Conservation (phyloP, 148 eudicot genomes). For the Cornus controversa region DNA sequence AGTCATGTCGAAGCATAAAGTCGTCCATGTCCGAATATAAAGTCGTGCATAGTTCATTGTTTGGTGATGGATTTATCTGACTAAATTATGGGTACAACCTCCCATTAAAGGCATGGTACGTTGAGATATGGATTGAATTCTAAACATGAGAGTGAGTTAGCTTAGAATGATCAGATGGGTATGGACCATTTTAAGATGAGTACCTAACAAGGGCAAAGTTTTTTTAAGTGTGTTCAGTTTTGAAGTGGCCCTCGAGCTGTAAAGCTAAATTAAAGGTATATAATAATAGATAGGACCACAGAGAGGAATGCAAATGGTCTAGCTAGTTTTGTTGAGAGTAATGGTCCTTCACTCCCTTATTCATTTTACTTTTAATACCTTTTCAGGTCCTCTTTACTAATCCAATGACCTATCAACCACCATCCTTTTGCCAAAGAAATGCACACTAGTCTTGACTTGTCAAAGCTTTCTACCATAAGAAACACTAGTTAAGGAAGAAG, state of each 20-base stretch:
- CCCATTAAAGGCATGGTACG: too few relatives aligned
- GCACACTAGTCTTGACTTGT: not conserved
- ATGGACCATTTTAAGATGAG: slow-evolving; percentile 4
- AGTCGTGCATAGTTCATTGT: too few relatives aligned
- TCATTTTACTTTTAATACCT: not conserved
- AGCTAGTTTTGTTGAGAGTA: too few relatives aligned
- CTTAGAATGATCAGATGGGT: not conserved
- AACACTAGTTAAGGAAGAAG: too few relatives aligned
- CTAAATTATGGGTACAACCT: too few relatives aligned
- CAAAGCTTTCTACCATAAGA: not conserved
- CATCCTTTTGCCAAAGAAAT: not conserved
- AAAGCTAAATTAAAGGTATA: not conserved
- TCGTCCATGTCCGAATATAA: too few relatives aligned
- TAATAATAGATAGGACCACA: not conserved
- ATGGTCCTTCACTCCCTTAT: not conserved
- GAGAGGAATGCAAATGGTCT: not conserved
- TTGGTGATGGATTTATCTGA: too few relatives aligned
- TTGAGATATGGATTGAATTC: too few relatives aligned
- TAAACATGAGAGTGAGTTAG: slow-evolving; percentile 1
- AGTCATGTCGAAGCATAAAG: too few relatives aligned
- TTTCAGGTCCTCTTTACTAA: not conserved
- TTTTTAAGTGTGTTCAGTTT: not conserved
- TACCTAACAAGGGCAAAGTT: not conserved
- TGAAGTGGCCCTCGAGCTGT: slow-evolving; percentile 13
- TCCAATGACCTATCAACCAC: not conserved